Percentiles rank a stretch among this genome's conserved stretches.
These are phyloP conservation scores for Solanum sejunctum DNA, from an alignment of 257 asterid species.

Conservation along the genomic window DNA sequence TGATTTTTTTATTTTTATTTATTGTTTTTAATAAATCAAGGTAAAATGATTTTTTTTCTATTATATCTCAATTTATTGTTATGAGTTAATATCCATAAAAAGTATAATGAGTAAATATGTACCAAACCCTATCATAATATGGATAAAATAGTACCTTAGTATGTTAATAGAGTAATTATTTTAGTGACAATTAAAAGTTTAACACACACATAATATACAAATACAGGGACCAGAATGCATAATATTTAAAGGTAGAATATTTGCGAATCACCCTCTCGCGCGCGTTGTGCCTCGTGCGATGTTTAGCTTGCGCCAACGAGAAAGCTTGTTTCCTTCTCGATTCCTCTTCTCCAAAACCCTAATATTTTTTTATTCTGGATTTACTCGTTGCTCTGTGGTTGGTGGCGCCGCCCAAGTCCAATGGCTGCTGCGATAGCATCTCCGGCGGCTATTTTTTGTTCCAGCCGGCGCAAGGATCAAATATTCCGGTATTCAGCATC, in stretches of 20 bases:
- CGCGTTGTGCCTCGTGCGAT: background rate
- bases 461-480: constrained; percentile 1
- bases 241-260: background rate
- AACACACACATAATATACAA: background rate
- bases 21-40: too few relatives aligned
- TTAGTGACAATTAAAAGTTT: too few relatives aligned
- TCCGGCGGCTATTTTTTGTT: constrained; percentile 2
- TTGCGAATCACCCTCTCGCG: background rate
- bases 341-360: background rate
- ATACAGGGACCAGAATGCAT: background rate
- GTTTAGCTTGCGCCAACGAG: background rate
- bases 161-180: too few relatives aligned
- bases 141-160: too few relatives aligned
- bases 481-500: background rate
- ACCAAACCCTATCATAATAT: too few relatives aligned
- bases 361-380: background rate
- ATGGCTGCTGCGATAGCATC: constrained; percentile 18
- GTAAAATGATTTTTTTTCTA: too few relatives aligned
- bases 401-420: background rate
- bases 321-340: background rate
- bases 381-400: background rate
- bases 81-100: too few relatives aligned
- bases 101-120: too few relatives aligned
- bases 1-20: too few relatives aligned
- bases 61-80: too few relatives aligned